Percentiles rank a stretch among this genome's conserved stretches.
phyloP scores from a whole-genome alignment of 768 basidiomycete genomes.

The Mycena vulgaris region DNA sequence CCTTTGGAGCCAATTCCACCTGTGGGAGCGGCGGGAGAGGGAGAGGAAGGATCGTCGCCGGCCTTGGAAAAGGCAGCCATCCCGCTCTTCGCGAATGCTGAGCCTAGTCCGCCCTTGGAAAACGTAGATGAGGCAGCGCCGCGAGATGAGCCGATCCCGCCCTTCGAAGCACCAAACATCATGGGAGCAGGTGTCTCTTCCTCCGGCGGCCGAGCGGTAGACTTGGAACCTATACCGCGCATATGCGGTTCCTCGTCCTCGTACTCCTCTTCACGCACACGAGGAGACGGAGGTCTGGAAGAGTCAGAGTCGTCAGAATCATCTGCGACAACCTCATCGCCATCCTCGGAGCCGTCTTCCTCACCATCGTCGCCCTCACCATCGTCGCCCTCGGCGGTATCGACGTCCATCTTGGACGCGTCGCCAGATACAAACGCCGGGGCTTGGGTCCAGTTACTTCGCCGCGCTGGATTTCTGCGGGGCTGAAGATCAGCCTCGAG shows the following conservation, averaged over 20 bases:
- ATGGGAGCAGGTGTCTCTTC: constrained; percentile 2
- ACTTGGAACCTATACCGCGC: constrained; percentile 62
- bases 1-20: too few relatives aligned
- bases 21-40: constrained; percentile 12
- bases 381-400: constrained; percentile 44
- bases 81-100: constrained; percentile 34
- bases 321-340: constrained; percentile 52
- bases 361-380: constrained; percentile 48
- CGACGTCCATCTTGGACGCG: constrained; percentile 60
- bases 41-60: constrained; percentile 14
- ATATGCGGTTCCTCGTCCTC: constrained; percentile 52
- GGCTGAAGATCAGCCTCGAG: constrained; percentile 51
- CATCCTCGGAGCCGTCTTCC: constrained; percentile 51
- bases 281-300: constrained; percentile 70
- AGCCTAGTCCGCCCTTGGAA: constrained; percentile 35
- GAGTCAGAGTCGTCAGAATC: constrained; percentile 65
- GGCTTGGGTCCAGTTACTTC: constrained; percentile 81
- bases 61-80: constrained; percentile 37
- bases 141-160: constrained; percentile 58
- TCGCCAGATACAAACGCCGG: constrained; percentile 81
- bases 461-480: constrained; percentile 50
- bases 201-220: constrained; percentile 36
- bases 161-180: constrained; percentile 52
- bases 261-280: constrained; percentile 66
- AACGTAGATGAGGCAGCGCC: constrained; percentile 27